These are phyloP conservation scores for Martensiomyces pterosporus DNA, from an alignment of 192 early-diverging fungal genomes.

Conservation along the genomic window DNA sequence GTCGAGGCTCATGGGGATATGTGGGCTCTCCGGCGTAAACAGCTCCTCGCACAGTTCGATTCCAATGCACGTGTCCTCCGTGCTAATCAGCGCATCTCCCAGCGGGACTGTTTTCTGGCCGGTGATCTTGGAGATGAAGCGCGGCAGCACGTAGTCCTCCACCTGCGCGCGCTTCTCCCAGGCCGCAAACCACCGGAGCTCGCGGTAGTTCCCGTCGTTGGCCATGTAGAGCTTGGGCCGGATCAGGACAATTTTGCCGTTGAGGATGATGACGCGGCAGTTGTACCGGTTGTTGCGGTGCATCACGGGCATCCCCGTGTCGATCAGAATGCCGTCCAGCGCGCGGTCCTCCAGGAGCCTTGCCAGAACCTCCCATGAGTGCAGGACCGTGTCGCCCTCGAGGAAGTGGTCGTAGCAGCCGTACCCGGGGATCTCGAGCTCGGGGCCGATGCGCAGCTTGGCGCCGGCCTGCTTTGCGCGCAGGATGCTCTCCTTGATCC, in stretches of 20 bases:
- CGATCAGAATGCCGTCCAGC: slow-evolving; percentile 76
- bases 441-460: slow-evolving; percentile 83
- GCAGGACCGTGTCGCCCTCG: slow-evolving; percentile 90
- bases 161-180: slow-evolving; percentile 65
- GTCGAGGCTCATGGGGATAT: slow-evolving; percentile 88
- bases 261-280: slow-evolving; percentile 84
- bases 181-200: slow-evolving; percentile 88
- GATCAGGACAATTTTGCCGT: slow-evolving; percentile 84
- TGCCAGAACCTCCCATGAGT: slow-evolving; percentile 91
- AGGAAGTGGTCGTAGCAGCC: slow-evolving; percentile 98
- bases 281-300: slow-evolving; percentile 94
- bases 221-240: slow-evolving; percentile 96
- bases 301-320: slow-evolving; percentile 95
- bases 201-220: slow-evolving; percentile 98
- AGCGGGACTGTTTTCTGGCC: slow-evolving; percentile 77
- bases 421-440: slow-evolving; percentile 96
- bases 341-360: slow-evolving; percentile 63
- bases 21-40: slow-evolving; percentile 93
- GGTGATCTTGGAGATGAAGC: slow-evolving; percentile 73
- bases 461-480: slow-evolving; percentile 80
- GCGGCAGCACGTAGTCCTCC: slow-evolving; percentile 80
- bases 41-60: slow-evolving; percentile 97
- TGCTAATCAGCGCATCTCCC: slow-evolving; percentile 86
- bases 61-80: slow-evolving; percentile 84
- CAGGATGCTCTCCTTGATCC: slow-evolving; percentile 81